A percentile compares a stretch with the other conserved stretches of the same genome.
Evolutionary conservation across 2,329 filamentous ascomycete species (phyloP).

Genomic region (Aspergillus luchuensis): DNA sequence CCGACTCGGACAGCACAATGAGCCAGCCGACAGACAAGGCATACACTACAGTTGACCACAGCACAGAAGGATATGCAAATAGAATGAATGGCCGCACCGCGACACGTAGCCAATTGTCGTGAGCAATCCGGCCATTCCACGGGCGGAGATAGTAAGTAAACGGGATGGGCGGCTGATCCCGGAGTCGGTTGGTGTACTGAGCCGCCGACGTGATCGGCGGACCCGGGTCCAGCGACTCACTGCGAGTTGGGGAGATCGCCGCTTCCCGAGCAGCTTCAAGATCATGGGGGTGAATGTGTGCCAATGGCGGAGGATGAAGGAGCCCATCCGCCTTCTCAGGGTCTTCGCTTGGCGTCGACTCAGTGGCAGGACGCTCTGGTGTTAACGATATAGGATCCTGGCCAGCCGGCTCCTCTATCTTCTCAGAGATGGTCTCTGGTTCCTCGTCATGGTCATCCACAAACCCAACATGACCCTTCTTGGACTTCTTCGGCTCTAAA

Average conservation of each 20-base stretch:
- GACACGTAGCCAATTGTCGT: slow-evolving; percentile 78
- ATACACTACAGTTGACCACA: slow-evolving; percentile 87
- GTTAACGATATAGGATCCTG: background rate
- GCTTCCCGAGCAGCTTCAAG: slow-evolving; percentile 31
- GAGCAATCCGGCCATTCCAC: slow-evolving; percentile 75
- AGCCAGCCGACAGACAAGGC: slow-evolving; percentile 90
- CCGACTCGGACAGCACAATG: slow-evolving; percentile 87
- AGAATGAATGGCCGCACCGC: slow-evolving; percentile 80
- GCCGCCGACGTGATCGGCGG: slow-evolving; percentile 31
- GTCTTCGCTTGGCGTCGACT: background rate
- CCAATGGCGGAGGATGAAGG: slow-evolving; percentile 16
- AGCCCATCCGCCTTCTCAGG: slow-evolving; percentile 20
- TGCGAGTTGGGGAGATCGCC: slow-evolving; percentile 32
- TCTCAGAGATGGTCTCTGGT: slow-evolving; percentile 19
- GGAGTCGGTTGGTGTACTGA: slow-evolving; percentile 71
- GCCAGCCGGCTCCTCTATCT: slow-evolving; percentile 17
- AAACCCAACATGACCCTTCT: slow-evolving; percentile 61
- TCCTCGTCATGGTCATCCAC: slow-evolving; percentile 37
- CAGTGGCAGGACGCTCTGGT: slow-evolving; percentile 3
- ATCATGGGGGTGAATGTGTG: slow-evolving; percentile 21
- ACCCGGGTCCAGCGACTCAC: slow-evolving; percentile 34
- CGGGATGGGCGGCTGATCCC: slow-evolving; percentile 66
- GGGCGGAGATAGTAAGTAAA: slow-evolving; percentile 74
- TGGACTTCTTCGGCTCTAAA: slow-evolving; percentile 30
- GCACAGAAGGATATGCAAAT: slow-evolving; percentile 81